Percentiles rank a stretch among this genome's conserved stretches.
phyloP scores from a whole-genome alignment of 2,329 filamentous ascomycete genomes.

The Myriangium duriaei region DNA sequence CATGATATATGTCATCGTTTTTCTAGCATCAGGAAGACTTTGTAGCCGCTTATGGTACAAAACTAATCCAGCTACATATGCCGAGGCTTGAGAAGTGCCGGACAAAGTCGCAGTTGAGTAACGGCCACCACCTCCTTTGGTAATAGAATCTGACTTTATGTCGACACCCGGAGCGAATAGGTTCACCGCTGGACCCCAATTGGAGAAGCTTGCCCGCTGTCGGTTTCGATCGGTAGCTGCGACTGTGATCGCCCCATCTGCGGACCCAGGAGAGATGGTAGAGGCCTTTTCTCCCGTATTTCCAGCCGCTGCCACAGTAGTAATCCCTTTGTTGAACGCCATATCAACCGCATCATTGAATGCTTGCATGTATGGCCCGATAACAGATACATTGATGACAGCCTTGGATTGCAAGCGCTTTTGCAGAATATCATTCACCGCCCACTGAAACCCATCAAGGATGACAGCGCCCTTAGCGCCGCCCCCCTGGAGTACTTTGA shows the following conservation, averaged over 20 bases:
- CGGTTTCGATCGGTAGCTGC: conserved; percentile 22
- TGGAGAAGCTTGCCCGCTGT: conserved; percentile 25
- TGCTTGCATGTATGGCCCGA: conserved; percentile 32
- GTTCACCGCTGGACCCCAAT: conserved; percentile 27
- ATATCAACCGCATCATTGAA: conserved; percentile 40
- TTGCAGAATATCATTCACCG: conserved; percentile 22
- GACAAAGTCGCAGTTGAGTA: conserved; percentile 36
- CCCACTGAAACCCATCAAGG: conserved; percentile 47
- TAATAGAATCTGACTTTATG: conserved; percentile 35
- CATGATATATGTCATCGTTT: too few relatives aligned
- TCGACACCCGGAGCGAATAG: conserved; percentile 26
- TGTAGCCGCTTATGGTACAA: too few relatives aligned
- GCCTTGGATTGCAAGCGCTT: conserved; percentile 24
- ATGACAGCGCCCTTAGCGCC: conserved; percentile 40
- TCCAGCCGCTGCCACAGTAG: conserved; percentile 44
- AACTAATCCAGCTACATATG: conserved; percentile 55
- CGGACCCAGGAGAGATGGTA: conserved; percentile 23
- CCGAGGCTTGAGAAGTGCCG: conserved; percentile 53
- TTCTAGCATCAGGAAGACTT: too few relatives aligned
- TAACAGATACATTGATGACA: conserved; percentile 46
- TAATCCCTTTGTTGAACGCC: conserved; percentile 36
- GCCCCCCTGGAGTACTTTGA: conserved; percentile 40
- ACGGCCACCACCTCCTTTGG: too few relatives aligned
- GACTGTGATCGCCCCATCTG: conserved; percentile 24
- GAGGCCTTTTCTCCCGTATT: conserved; percentile 29